Evolutionary conservation across 2,329 filamentous ascomycete genomes (phyloP), one percentile per base, ranked within the genome.

Genomic region (Aspergillus sp.): DNA sequence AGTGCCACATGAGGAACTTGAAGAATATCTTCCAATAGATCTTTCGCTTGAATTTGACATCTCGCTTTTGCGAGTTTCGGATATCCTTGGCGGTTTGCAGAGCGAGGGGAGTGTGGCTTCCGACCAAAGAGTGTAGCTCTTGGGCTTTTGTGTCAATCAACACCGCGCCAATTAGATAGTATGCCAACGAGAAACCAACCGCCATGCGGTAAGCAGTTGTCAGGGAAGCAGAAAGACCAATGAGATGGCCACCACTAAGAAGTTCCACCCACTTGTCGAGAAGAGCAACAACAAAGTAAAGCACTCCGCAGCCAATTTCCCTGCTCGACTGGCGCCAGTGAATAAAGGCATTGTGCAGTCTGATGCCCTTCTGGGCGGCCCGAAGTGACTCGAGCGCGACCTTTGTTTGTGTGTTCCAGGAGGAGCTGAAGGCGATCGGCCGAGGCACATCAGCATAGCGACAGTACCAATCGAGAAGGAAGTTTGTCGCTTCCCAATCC

Each of bases 341-440:
- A 28, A 85, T 81, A 66, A 86, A 86, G 2, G 82, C 81, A 65
- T 83, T 86, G 70, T 86, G 84, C 17, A 85, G 75, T 28, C 81
- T 77, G 17, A 86, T 81, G 2, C 84, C 84, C 65, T 84, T 84
- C 62, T 85, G 82, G 3, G 82, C 80, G 61, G 82, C 82, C 45
- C 80, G 79, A 65, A 86, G 77, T 28, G 80, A 83, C 63, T 84
- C 81, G 23, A 85, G 71, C 8, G 82, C 84, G 2, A 84, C 83
- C 67, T 85, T 84, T 0, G 80, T 81, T 66, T 84, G 82, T n/a
- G 85, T 80, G 59, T 85, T 85, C 84, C 84, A 86, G 2, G 82
- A 82, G 4, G 84, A 84, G 62, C 82, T 85, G 68, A 81, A 86
- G 0, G 82, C 82, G 59, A 84, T 82, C 1, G 84, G 83, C 47